Evolutionary conservation across 1,139 yeast genomes (phyloP), one percentile per base, ranked within the genome.

Genomic region (Geotrichum klebahnii): DNA sequence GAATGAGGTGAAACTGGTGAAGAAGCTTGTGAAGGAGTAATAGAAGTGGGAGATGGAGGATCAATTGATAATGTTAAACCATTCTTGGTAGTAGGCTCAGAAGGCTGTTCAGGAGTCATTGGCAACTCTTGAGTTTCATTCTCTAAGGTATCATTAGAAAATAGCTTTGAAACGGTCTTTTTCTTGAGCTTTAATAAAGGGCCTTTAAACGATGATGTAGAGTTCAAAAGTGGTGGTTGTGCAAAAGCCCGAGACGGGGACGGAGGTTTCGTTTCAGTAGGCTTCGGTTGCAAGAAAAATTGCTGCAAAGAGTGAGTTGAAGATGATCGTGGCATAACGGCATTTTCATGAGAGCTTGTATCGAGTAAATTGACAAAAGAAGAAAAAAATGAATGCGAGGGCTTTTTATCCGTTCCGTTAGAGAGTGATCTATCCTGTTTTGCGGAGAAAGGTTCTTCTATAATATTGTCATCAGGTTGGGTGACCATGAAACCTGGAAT

Each of bases 151-250:
- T 54, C 56, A 40, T 28, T 50, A 19, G 53, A 54, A 35, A 55
- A 57, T 19, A 57, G 49, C 53, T 50, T 47, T 2, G 58, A 56
- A 5, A 53, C 58, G 0, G 58, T 54, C 46, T 51, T 56, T 32
- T 53, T 54, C 34, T 50, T 53, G 32, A 57, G 47, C 22, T 49
- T 48, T n/a, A 51, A 47, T 16, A 57, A 44, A 2, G 60, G 56
- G 5, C 52, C 42, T 28, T 50, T 53, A 24, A 53, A 48, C 5
- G 55, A 20, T 6, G 53, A 40, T 6, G 38, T 17, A 3, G 44
- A 23, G 10, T 28, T 24, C 28, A 34, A 12, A 24, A 14, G 8
- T 36, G 19, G 24, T 16, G 19, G 37, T 19, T 17, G 20, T 20
- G 19, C 10, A 10, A 10, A 26, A 6, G 29, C 29, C 6, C 29